Percentiles rank a stretch among this genome's conserved stretches.
These are phyloP conservation scores for Chenopodium formosanum DNA, from an alignment of 148 eudicot genomes.

Conservation along the genomic window DNA sequence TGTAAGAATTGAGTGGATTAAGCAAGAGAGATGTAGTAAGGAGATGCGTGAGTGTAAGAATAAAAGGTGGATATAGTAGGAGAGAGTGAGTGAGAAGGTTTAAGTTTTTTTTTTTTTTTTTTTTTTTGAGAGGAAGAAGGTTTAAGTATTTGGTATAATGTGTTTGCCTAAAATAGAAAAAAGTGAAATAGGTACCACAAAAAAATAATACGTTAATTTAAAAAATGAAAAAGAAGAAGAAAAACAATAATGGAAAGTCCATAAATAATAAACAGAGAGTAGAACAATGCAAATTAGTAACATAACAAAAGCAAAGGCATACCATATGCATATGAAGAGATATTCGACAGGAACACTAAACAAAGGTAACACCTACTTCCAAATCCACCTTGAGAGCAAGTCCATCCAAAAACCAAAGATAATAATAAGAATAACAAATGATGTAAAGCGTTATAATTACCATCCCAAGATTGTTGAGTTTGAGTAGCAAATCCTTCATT, in stretches of 20 bases:
- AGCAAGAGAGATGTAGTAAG: too few species aligned
- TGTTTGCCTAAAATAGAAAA: too few species aligned
- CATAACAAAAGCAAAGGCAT: background rate
- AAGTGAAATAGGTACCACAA: too few species aligned
- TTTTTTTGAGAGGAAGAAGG: too few species aligned
- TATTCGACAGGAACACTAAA: background rate
- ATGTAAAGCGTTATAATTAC: constrained; percentile 34
- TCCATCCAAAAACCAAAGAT: constrained; percentile 13
- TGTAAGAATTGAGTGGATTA: too few species aligned
- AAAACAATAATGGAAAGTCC: background rate
- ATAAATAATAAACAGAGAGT: too few species aligned
- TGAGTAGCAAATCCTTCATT: constrained; percentile 33
- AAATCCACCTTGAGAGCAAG: background rate
- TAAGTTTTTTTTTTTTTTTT: too few species aligned
- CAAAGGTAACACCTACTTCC: background rate
- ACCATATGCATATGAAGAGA: background rate
- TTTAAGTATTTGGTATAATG: too few species aligned
- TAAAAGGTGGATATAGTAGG: too few species aligned
- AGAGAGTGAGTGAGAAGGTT: too few species aligned
- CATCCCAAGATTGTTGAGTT: constrained; percentile 55
- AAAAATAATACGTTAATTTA: too few species aligned
- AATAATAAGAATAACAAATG: background rate
- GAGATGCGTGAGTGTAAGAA: too few species aligned
- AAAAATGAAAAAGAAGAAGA: background rate
- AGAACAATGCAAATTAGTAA: background rate